Base-by-base conservation (phyloP, 2,329 filamentous ascomycete genomes). In the Clarireedia sp. region DNA sequence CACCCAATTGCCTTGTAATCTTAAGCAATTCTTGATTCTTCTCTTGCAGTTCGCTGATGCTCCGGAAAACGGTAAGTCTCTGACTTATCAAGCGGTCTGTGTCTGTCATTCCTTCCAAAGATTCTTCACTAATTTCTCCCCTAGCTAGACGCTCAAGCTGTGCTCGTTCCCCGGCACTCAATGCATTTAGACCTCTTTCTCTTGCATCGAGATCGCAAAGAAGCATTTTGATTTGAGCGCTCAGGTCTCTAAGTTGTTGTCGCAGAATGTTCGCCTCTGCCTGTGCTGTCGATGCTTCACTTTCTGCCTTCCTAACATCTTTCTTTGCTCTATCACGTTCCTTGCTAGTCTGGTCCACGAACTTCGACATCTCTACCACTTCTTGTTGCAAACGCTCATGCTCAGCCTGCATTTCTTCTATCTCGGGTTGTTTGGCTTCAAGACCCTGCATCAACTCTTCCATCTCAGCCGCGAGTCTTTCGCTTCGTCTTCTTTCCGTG, bases 61-160 rank as follows among this genome's bases (percentile, higher is more conserved):
- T 85, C 65, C 88, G 90, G 80, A 95, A 99, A 0, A 90, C 83
- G 8, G 91, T 87, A n/a, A 97, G 77, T 59, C 91, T 86, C 66
- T 94, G 83, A 26, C 87, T 94, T 64, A 99, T 96, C 70, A 96
- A 86, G 55, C 85, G 85, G 64, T 92, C 89, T 0, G 91, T 95
- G 60, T 90, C 87, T 5, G 87, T 91, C 68, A 91, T 78, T 61
- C 89, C 87, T 36, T 87, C 81, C 6, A 89, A 73, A 0, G 81
- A 78, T 55, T 86, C 82, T 55, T 89, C 87, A 8, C 81, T 78
- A 23, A 92, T 75, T 64, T 94, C 85, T 52, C 90, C 87, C 57
- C 82, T 81, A 60, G 89, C 86, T 7, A 95, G 78, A 60, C 86
- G 85, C 69, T 95, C 83, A 38, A 96, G 78, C 57, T 90, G 86